Conservation (phyloP, 2,329 filamentous ascomycete genomes). For the Talaromyces sp. region DNA sequence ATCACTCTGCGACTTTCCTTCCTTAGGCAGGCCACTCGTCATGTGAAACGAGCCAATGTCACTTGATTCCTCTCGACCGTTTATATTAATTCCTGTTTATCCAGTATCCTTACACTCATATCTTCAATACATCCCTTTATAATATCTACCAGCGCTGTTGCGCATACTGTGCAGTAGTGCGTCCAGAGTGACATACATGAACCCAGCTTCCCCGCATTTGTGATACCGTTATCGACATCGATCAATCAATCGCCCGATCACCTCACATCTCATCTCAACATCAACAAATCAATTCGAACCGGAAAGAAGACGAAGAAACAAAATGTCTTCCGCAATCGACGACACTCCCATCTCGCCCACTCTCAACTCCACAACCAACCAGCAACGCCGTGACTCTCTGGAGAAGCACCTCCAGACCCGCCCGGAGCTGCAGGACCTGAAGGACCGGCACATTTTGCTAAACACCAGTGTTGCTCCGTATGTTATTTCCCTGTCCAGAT, state of each 20-base stretch:
- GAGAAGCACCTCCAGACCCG: constrained; percentile 70
- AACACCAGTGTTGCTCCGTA: constrained; percentile 66
- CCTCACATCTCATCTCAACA: neutral
- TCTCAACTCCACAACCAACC: constrained; percentile 47
- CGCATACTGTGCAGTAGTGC: neutral
- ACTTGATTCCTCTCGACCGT: neutral
- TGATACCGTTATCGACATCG: constrained; percentile 19
- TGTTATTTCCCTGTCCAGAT: neutral
- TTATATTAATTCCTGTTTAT: neutral
- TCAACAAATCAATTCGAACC: neutral
- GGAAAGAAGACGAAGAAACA: neutral
- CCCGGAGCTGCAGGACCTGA: constrained; percentile 63
- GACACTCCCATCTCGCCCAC: constrained; percentile 54
- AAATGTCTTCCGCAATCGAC: constrained; percentile 43
- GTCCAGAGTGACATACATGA: neutral
- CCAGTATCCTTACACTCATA: neutral
- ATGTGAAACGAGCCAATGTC: constrained; percentile 7
- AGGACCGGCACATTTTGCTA: constrained; percentile 65
- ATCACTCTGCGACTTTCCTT: neutral
- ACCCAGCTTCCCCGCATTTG: constrained; percentile 17
- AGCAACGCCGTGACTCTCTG: constrained; percentile 62
- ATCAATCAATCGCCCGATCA: neutral
- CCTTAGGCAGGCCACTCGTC: constrained; percentile 2
- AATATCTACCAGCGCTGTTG: neutral
- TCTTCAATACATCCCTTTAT: neutral